Evolutionary conservation across 2,329 filamentous ascomycete species (phyloP).

Genomic region (Leptographium lundbergii): DNA sequence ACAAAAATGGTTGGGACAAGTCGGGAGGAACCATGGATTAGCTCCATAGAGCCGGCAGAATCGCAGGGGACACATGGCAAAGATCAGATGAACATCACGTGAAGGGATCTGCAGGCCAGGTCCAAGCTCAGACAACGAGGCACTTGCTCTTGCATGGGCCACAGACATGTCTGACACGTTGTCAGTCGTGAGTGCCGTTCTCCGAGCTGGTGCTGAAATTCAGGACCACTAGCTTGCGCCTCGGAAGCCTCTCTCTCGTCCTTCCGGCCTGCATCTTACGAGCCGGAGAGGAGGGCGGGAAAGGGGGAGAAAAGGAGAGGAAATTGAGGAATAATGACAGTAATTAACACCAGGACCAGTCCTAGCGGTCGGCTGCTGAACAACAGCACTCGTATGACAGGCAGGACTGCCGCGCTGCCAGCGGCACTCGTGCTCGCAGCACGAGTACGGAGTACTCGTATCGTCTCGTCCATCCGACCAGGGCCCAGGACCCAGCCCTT

Average conservation of each 20-base stretch:
- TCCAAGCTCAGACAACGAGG: background rate
- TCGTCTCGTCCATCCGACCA: too few species aligned
- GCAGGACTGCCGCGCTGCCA: background rate
- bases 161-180: background rate
- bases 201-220: background rate
- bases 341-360: background rate
- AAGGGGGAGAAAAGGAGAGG: background rate
- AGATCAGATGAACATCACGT: slow-evolving; percentile 8
- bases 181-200: background rate
- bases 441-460: too few species aligned
- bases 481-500: background rate
- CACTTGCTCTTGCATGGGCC: background rate
- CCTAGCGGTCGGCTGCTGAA: background rate
- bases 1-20: background rate
- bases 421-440: too few species aligned
- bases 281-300: background rate
- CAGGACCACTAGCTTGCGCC: background rate
- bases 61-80: background rate
- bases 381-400: background rate
- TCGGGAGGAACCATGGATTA: background rate
- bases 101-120: slow-evolving; percentile 1
- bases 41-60: background rate
- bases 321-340: too few species aligned
- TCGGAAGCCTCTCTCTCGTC: background rate
- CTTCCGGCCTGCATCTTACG: background rate